Evolutionary conservation across 2,329 filamentous ascomycete species (phyloP).

Genomic region (Pseudodiploospora longispora): DNA sequence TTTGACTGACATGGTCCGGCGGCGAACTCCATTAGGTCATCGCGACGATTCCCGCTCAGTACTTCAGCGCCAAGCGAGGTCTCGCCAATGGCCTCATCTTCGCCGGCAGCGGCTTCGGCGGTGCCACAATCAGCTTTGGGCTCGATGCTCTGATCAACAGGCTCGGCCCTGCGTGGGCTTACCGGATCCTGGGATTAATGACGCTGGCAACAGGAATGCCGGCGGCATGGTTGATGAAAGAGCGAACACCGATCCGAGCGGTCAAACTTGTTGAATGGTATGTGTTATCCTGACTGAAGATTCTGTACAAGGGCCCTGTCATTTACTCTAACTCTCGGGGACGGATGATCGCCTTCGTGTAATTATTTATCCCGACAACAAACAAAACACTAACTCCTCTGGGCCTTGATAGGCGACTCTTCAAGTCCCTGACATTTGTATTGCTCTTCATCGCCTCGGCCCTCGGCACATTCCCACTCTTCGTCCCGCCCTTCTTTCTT

Average conservation of each 20-base stretch:
- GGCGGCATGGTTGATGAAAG: slow-evolving; percentile 44
- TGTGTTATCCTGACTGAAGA: slow-evolving; percentile 2
- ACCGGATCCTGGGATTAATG: slow-evolving; percentile 43
- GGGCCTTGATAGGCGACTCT: slow-evolving; percentile 32
- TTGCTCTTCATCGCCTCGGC: slow-evolving; percentile 46
- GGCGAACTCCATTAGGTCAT: slow-evolving; percentile 26
- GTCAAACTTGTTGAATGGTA: slow-evolving; percentile 42
- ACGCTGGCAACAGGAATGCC: slow-evolving; percentile 47
- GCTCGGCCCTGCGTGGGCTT: slow-evolving; percentile 42
- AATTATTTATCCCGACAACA: too few relatives aligned
- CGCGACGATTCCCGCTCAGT: slow-evolving; percentile 43
- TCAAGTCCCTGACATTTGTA: slow-evolving; percentile 42
- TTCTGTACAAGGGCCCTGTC: too few relatives aligned
- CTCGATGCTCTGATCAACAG: slow-evolving; percentile 38
- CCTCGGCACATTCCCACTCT: slow-evolving; percentile 51
- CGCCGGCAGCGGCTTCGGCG: slow-evolving; percentile 47
- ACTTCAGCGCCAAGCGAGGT: slow-evolving; percentile 45
- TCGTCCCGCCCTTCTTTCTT: slow-evolving; percentile 54
- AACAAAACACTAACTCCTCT: too few relatives aligned
- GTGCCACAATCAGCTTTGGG: slow-evolving; percentile 41
- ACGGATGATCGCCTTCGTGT: too few relatives aligned
- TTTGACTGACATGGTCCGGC: too few relatives aligned
- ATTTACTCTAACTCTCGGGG: too few relatives aligned
- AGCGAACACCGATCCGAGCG: slow-evolving; percentile 31
- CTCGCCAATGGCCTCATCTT: slow-evolving; percentile 48